Conservation (phyloP, 2,329 filamentous ascomycete genomes). For the Cytospora paraplurivora region DNA sequence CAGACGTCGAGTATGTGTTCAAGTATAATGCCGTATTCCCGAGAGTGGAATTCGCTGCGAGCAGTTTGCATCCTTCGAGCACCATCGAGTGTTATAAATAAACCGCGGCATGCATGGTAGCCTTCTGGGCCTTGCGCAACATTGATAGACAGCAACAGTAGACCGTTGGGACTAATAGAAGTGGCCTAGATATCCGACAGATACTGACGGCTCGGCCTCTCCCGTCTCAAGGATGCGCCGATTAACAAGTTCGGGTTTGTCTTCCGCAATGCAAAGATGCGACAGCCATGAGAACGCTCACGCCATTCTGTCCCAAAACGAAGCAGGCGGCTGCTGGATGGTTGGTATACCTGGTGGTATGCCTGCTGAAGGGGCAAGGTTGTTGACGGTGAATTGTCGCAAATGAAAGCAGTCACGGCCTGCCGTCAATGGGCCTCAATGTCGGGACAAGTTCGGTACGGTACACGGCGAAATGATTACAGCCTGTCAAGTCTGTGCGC, state of each 20-base stretch:
- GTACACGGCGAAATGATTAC: background rate
- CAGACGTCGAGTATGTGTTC: background rate
- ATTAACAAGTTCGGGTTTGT: slow-evolving; percentile 6
- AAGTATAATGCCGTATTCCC: background rate
- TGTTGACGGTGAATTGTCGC: background rate
- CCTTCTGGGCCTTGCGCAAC: background rate
- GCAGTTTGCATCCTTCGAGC: background rate
- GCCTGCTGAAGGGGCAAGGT: background rate
- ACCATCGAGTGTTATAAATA: background rate
- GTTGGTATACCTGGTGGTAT: too few species aligned
- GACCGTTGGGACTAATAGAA: slow-evolving; percentile 14
- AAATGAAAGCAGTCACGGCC: background rate
- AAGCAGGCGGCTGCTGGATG: background rate
- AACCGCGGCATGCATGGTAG: background rate
- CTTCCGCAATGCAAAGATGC: slow-evolving; percentile 10
- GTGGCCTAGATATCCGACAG: slow-evolving; percentile 20
- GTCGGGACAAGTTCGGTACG: background rate
- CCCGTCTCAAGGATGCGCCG: slow-evolving; percentile 15
- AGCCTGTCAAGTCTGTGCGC: background rate
- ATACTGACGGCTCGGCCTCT: slow-evolving; percentile 22
- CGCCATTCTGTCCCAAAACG: background rate
- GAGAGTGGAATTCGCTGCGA: background rate
- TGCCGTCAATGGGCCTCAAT: background rate
- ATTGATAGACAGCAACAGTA: background rate
- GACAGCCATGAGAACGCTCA: slow-evolving; percentile 1